phyloP scores from a whole-genome alignment of 345 rosid species.

The Adansonia digitata region DNA sequence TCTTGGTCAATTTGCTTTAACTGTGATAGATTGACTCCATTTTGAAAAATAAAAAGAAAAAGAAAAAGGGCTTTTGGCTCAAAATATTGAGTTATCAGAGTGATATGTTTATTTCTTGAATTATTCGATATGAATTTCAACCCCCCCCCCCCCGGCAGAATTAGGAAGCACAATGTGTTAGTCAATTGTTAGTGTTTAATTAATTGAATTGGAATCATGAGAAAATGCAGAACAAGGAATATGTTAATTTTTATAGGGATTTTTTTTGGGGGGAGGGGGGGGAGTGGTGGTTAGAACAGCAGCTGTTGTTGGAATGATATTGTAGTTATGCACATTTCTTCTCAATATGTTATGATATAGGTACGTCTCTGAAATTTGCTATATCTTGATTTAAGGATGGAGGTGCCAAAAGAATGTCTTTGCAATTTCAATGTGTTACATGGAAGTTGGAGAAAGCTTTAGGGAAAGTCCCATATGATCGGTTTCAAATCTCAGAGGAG shows the following conservation, averaged over 20 bases:
- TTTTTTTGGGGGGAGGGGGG: not conserved
- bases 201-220: too few species aligned
- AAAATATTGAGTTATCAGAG: not conserved
- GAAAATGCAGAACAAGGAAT: not conserved
- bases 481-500: constrained; percentile 72
- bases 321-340: constrained; percentile 11
- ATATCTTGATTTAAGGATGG: constrained; percentile 57
- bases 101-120: not conserved
- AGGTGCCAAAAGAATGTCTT: constrained; percentile 60
- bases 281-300: too few species aligned
- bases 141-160: too few species aligned
- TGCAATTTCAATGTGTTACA: constrained; percentile 75
- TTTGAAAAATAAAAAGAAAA: not conserved
- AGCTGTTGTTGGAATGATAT: too few species aligned
- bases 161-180: not conserved
- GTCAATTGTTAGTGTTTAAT: not conserved
- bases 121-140: not conserved
- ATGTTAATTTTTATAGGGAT: not conserved
- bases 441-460: constrained; percentile 83
- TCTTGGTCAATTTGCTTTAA: not conserved
- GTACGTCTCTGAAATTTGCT: constrained; percentile 35
- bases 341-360: constrained; percentile 14
- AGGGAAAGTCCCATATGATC: constrained; percentile 54
- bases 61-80: not conserved
- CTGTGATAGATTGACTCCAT: not conserved